Evolutionary conservation across 768 basidiomycete genomes (phyloP).

Genomic region (Lactarius deliciosus): DNA sequence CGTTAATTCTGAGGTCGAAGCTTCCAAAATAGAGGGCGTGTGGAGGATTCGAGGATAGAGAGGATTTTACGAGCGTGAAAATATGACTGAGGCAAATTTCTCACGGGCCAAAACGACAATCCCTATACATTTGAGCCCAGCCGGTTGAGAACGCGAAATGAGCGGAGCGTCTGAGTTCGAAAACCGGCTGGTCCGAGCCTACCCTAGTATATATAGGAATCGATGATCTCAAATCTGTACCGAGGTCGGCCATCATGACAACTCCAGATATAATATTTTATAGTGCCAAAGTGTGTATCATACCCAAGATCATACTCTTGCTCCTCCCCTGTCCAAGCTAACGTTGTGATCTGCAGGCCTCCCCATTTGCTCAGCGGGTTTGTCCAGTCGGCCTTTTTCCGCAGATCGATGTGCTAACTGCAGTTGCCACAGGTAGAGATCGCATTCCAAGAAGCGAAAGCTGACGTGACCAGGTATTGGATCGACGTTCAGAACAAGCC

Average conservation of each 20-base stretch:
- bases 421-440: conserved; percentile 47
- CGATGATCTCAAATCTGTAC: neutral
- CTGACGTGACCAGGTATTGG: conserved; percentile 48
- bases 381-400: conserved; percentile 10
- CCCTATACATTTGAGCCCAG: no score
- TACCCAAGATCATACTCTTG: no score
- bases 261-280: conserved; percentile 42
- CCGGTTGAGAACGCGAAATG: no score
- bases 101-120: no score
- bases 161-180: no score
- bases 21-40: no score
- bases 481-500: conserved; percentile 66
- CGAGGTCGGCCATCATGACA: neutral
- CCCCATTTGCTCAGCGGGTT: conserved; percentile 57
- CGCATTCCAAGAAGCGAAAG: conserved; percentile 53
- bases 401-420: neutral
- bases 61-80: no score
- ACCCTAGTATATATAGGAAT: neutral
- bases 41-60: no score
- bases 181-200: no score
- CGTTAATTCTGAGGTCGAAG: no score
- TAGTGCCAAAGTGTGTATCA: conserved; percentile 30
- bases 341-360: conserved; percentile 39
- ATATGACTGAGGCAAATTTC: no score
- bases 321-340: neutral